Evolutionary conservation across 208 protist genomes (phyloP), one percentile per base, ranked within the genome.

Genomic region (Lotmaria passim): DNA sequence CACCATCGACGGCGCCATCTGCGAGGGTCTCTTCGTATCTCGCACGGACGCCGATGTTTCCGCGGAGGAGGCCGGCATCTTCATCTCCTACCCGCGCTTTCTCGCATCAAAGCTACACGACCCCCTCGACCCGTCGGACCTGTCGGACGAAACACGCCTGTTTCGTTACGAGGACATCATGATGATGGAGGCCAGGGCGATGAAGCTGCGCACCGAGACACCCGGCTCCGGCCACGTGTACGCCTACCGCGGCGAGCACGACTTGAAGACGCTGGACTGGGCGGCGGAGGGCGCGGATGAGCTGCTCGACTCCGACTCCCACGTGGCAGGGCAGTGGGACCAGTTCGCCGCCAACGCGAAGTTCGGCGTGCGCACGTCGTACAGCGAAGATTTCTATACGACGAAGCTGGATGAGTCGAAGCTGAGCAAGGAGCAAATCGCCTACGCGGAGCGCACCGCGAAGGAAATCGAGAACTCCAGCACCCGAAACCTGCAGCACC

Each of bases 321-420:
- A 89, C 59, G 70, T 77, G 23, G 55, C 73, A n/a, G 90, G 87
- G 19, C 52, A 86, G 44, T 97, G 90, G 88, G 86, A 97, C 69
- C 93, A 97, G 79, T 96, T 97, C 57, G 78, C 79, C 72, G 84
- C 76, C 21, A 97, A 97, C 72, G 84, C 86, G 65, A 74, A 68
- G 62, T 91, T 97, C 62, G 90, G 89, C 39, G 80, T 94, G 11
- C 81, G 74, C 69, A 87, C 87, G n/a, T 94, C 90, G 15, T 97
- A 96, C 79, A 73, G 78, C 48, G 93, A 97, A 57, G 81, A 90
- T 26, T 24, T 89, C 17, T 97, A 97, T 82, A 97, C 93, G 52
- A 97, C 91, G n/a, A 81, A 79, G 43, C 78, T 97, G 58, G 89
- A 96, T 67, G 81, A 83, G 61, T 77, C 73, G 50, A 87, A 86